Evolutionary conservation across 371 early-diverging fungal species (phyloP), one percentile per base, ranked within the genome.

Genomic region (Mucor indicus): DNA sequence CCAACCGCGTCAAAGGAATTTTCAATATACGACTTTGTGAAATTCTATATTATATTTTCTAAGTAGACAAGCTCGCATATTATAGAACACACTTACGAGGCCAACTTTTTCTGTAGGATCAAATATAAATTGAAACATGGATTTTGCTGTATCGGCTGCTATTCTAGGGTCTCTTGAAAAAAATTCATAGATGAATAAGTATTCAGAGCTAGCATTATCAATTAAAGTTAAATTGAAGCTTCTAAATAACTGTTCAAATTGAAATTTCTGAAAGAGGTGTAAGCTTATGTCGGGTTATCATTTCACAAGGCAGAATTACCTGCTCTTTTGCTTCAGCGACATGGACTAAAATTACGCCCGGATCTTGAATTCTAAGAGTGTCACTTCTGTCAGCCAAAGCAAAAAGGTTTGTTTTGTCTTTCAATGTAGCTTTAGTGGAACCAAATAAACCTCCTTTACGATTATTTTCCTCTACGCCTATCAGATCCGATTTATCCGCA

Each of bases 151-250:
- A 53, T 77, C 64, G 24, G 71, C 64, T 44, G 74, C 60, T 4
- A 59, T 67, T 30, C 69, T 77, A 23, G 70, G 45, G 60, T 76
- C 81, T 57, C 76, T 62, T 23, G 82, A 69, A 58, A 95, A 95
- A 67, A 93, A 96, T 48, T 93, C 92, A 24, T 80, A 69, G 22
- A 87, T 79, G 53, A 96, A 96, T 27, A 89, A 72, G 64, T 91
- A 95, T 68, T 96, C 97, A 6, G 93, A 86, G 32, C 88, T 84
- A 13, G 94, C 92, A 57, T 95, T 94, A 70, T 96, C 97, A 40
- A 90, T 84, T 41, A 96, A 62, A 4, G 93, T 83, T 27, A 92
- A 73, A 43, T 89, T 86, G 69, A 89, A 83, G 58, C 91, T 91
- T 57, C 91, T 81, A 55, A 95, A 93, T 0, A 96, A 53, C 33